Evolutionary conservation across 2,329 filamentous ascomycete species (phyloP), one percentile per base, ranked within the genome.

Genomic region (Nothophoma quercina): DNA sequence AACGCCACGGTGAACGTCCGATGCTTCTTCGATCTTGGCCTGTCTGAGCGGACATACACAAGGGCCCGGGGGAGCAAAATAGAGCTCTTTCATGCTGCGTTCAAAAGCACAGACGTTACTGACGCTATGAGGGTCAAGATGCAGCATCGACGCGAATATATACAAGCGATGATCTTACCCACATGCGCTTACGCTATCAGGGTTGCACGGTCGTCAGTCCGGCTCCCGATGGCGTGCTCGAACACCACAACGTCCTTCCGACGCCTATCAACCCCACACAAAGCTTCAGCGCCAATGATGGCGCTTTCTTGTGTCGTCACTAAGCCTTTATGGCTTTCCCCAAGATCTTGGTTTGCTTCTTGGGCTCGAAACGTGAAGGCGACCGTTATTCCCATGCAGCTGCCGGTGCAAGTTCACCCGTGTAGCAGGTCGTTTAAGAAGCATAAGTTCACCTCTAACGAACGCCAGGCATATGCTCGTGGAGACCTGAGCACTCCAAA

Each of bases 221-320:
- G 59, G 55, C 54, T 50, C 51, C n/a, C 51, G 42, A 66, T 66
- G 56, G 61, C 63, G 63, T 59, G 52, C 59, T 66, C 47, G 39
- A 45, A 44, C 39, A 38, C 41, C 47, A 55, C 29, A 43, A 49
- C 35, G 45, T 33, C 21, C 16, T 36, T 25, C 3, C 26, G 13
- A 34, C 19, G 19, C 28, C 25, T 52, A 46, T 52, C 30, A 42
- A 46, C 34, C 51, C 52, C 52, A 60, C 59, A 40, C 29, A 15
- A 40, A 32, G 12, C 22, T 28, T 38, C 39, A 29, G 44, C 53
- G 54, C 63, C 61, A 66, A 66, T 66, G 40, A 48, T 21, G 39
- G 23, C 35, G 29, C 48, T n/a, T 13, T 41, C 39, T 55, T 55
- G 34, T 62, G 22, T 45, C 45, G 40, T 51, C 47, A 32, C 51